Conservation (phyloP, 2,329 filamentous ascomycete genomes). For the Neofusicoccum umdonicola region DNA sequence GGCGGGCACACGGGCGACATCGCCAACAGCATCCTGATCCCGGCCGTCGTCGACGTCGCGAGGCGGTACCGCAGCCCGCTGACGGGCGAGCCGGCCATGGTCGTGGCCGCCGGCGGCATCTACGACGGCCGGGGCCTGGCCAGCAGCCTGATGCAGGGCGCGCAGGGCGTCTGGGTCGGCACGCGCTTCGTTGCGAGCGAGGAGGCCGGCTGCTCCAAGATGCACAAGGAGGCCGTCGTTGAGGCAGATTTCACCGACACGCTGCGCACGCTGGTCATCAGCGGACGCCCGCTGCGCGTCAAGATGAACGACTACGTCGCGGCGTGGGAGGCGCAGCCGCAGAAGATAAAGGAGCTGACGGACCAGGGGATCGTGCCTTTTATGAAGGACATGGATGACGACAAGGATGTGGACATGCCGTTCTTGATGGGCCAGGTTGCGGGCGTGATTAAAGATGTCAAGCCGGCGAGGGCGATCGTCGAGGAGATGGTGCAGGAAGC, state of each 20-base stretch:
- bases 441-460: constrained; percentile 70
- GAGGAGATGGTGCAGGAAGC: constrained; percentile 72
- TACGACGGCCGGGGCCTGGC: constrained; percentile 79
- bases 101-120: constrained; percentile 87
- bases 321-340: constrained; percentile 74
- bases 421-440: constrained; percentile 95
- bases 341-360: constrained; percentile 73
- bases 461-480: constrained; percentile 83
- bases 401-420: constrained; percentile 78
- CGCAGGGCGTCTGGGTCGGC: constrained; percentile 88
- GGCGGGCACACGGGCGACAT: constrained; percentile 91
- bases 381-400: constrained; percentile 77
- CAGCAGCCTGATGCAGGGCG: constrained; percentile 81
- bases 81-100: constrained; percentile 68
- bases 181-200: constrained; percentile 82
- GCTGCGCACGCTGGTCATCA: constrained; percentile 75
- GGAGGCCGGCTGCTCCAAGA: constrained; percentile 76
- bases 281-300: constrained; percentile 76
- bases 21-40: constrained; percentile 80
- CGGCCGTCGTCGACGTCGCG: constrained; percentile 82
- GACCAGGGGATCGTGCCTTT: constrained; percentile 76
- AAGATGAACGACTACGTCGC: constrained; percentile 80
- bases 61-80: constrained; percentile 67
- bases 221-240: constrained; percentile 84
- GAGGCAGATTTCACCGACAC: constrained; percentile 77